A percentile compares a stretch with the other conserved stretches of the same genome.
phyloP scores from a whole-genome alignment of 306 rosid species.

The Quercus aquifolioides region DNA sequence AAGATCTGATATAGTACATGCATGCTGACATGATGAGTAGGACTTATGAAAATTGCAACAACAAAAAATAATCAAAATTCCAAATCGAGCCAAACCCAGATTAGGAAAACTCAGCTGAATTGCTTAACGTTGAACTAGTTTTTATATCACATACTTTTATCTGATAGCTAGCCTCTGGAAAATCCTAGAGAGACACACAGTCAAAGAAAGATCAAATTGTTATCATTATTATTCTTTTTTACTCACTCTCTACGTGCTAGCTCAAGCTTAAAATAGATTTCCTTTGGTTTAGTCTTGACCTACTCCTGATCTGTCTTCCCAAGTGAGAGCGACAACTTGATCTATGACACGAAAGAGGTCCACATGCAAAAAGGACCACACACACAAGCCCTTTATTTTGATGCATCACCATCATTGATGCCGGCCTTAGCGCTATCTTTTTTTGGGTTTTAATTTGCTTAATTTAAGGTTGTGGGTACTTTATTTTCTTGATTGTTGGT shows the following conservation, averaged over 20 bases:
- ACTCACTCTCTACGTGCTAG: background rate
- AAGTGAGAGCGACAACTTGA: background rate
- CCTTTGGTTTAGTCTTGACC: background rate
- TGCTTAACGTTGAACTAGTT: background rate
- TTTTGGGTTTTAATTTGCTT: background rate
- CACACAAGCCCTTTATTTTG: background rate
- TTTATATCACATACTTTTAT: background rate
- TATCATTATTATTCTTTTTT: background rate
- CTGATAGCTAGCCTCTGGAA: background rate
- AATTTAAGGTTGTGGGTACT: background rate
- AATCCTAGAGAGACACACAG: background rate
- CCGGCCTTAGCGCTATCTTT: background rate
- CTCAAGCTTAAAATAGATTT: background rate
- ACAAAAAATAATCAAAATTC: background rate
- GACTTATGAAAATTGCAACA: background rate
- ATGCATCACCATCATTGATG: background rate
- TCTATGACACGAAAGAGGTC: background rate
- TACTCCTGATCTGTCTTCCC: background rate
- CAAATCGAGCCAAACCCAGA: background rate
- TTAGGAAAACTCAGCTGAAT: conserved; percentile 1
- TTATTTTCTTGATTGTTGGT: too few relatives aligned
- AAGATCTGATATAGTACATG: too few relatives aligned
- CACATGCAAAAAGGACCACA: background rate
- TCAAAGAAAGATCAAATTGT: background rate
- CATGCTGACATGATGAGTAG: conserved; percentile 5